Evolutionary conservation across 2,329 filamentous ascomycete genomes (phyloP), one percentile per base, ranked within the genome.

Genomic region (Sodiomyces alkalinus): DNA sequence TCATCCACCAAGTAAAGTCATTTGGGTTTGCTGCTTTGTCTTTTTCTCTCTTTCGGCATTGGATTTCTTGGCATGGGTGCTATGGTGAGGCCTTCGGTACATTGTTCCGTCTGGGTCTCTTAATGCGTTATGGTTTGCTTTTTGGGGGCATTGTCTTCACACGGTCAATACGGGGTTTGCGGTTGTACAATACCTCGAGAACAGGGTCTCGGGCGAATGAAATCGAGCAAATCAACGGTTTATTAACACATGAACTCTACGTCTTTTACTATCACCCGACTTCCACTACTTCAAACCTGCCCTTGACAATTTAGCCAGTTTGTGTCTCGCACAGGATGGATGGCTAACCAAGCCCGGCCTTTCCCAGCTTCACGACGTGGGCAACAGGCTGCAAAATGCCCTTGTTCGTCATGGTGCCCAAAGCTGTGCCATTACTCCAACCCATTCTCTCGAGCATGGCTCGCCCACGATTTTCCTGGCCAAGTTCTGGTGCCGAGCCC

Each of bases 1-100:
- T 94, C 87, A 35, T 94, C 87, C 54, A 90, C 86, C 63, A 98
- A 96, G 83, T 96, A 93, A 74, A 62, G n/a, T n/a, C n/a, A n/a
- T n/a, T n/a, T n/a, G 44, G 45, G 38, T 53, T 58, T 57, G 46
- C 50, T n/a, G n/a, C n/a, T n/a, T n/a, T n/a, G n/a, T 20, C n/a
- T 22, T 29, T 29, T 68, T 70, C 58, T 62, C 58, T 63, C 57
- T 64, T 57, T 53, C 57, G 60, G 59, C 59, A 64, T 64, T 58
- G 63, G 55, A 47, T 53, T 58, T 58, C 52, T 58, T 53, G 64
- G 62, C 63, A 68, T 64, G 57, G 61, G 62, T 64, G 62, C 68
- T 63, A 67, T 64, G 62, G 42, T 51, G 60, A 64, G 59, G 53
- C 55, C 56, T 58, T 55, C 48, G 46, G 46, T 43, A 46, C 45